Evolutionary conservation across 176 grass and related monocot genomes (phyloP), one percentile per base, ranked within the genome.

Genomic region (Avena atlantica): DNA sequence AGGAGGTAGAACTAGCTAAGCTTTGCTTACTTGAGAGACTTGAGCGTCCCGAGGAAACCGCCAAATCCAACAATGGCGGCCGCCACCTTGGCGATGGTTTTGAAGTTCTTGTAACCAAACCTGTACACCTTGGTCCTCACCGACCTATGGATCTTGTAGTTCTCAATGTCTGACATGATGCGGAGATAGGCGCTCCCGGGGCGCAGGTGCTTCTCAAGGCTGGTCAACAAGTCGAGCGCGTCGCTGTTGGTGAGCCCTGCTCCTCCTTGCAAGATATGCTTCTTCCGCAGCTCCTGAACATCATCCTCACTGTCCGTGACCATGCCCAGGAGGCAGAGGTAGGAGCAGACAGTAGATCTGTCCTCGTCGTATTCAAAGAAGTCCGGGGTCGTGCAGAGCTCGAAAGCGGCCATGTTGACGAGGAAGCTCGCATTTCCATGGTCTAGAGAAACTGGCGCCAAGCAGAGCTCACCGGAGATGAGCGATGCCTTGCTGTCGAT

Each of bases 241-340:
- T 75, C 48, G 0, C 0, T 52, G 47, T 75, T 75, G 72, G 21
- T 17, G 0, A 75, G 72, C 72, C 72, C 72, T 75, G 47, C 72
- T 75, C 72, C 72, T 52, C 72, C 72, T 25, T 75, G 45, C 47
- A 75, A 24, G 72, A 75, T 75, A 2, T 27, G 21, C 21, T 75
- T 50, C 72, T 75, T 75, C 14, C 72, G 47, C 13, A 75, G 72
- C 72, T 51, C 12, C 72, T 75, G 47, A 23, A 75, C 72, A 4
- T 75, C 72, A 7, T 52, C 7, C 23, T 75, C 72, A 3, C 13
- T 75, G 72, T 75, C 72, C 13, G 72, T 75, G 6, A 75, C 72
- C 72, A 75, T 75, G 72, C 72, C 72, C 47, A 75, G 72, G 13
- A 75, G 72, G 23, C 72, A 75, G 21, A 75, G 72, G 72, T 75